Conservation (phyloP, 495 filamentous ascomycete species). For the Xylaria nigripes region DNA sequence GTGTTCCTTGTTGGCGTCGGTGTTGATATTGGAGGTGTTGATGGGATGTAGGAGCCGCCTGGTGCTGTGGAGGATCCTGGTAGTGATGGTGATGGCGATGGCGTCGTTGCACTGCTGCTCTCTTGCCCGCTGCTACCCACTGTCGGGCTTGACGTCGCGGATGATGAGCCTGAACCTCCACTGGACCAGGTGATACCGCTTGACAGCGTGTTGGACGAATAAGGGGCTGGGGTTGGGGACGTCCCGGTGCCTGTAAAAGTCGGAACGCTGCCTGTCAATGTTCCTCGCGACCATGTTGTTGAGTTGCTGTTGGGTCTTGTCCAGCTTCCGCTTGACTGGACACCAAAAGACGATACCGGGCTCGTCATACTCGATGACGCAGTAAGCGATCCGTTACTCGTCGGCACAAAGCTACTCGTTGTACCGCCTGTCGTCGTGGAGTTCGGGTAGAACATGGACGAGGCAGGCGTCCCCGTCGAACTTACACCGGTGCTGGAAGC, state of each 20-base stretch:
- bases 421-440: conserved; percentile 2
- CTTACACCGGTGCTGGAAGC: not conserved
- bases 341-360: not conserved
- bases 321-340: not conserved
- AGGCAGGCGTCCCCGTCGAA: not conserved
- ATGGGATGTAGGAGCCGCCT: too few relatives aligned
- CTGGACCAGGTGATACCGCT: not conserved
- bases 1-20: not conserved
- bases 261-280: not conserved
- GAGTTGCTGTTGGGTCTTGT: not conserved
- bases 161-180: not conserved
- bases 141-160: not conserved
- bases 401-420: not conserved
- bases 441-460: conserved; percentile 10
- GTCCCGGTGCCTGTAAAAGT: not conserved
- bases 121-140: not conserved
- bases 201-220: not conserved
- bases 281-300: not conserved
- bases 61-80: not conserved
- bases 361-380: not conserved
- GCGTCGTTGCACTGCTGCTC: not conserved
- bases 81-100: not conserved
- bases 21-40: not conserved
- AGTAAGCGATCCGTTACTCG: not conserved
- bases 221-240: not conserved